Conservation (phyloP, 371 early-diverging fungal genomes). For the Mortierella sp. region DNA sequence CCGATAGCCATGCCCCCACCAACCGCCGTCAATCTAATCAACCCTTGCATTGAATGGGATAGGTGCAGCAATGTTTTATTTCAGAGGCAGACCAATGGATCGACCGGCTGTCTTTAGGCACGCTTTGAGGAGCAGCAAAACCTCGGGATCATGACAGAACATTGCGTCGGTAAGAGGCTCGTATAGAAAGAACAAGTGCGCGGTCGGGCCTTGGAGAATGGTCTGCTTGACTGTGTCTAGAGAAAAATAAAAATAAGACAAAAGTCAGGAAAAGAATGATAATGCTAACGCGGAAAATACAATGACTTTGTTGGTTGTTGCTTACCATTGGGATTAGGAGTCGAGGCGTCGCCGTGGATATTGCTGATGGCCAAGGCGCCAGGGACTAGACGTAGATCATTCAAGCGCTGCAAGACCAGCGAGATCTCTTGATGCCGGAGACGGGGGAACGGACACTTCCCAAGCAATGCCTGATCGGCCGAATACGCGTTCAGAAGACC, state of each 20-base stretch:
- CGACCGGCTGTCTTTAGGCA: slow-evolving; percentile 68
- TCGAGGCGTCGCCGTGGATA: background rate
- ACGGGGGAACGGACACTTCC: slow-evolving; percentile 86
- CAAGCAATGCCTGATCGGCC: slow-evolving; percentile 80
- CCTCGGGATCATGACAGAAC: slow-evolving; percentile 68
- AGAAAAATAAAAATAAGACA: background rate
- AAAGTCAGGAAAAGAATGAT: background rate
- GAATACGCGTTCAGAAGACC: slow-evolving; percentile 77
- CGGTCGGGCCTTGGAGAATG: slow-evolving; percentile 72
- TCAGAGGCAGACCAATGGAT: slow-evolving; percentile 61
- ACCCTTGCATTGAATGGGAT: too few relatives aligned
- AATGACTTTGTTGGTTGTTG: too few relatives aligned
- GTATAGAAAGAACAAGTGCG: slow-evolving; percentile 83
- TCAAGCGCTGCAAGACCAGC: slow-evolving; percentile 74
- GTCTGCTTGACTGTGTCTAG: slow-evolving; percentile 53
- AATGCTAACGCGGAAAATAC: too few relatives aligned
- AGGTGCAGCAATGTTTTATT: too few relatives aligned
- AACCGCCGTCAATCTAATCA: too few relatives aligned
- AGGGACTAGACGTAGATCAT: slow-evolving; percentile 70
- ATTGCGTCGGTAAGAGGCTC: slow-evolving; percentile 74
- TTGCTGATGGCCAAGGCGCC: slow-evolving; percentile 54
- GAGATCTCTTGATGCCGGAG: slow-evolving; percentile 83
- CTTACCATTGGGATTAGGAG: too few relatives aligned
- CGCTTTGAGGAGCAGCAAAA: slow-evolving; percentile 68
- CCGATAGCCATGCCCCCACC: too few relatives aligned